Evolutionary conservation across 2,329 filamentous ascomycete genomes (phyloP).

Genomic region (Orbilia brochopaga): DNA sequence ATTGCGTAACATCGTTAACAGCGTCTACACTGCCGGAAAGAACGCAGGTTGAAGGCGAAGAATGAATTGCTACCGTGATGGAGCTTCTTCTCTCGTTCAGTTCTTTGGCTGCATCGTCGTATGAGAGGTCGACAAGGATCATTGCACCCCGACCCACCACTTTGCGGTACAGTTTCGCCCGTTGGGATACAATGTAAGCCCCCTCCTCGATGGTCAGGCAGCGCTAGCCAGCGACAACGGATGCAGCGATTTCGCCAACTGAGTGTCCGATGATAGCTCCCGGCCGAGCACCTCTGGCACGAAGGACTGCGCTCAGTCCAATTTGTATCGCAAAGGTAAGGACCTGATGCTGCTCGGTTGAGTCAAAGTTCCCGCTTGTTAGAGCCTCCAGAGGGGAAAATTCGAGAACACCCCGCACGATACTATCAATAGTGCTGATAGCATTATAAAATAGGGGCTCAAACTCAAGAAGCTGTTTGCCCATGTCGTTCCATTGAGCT

Average conservation of each 20-base stretch:
- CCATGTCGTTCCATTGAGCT: conserved; percentile 61
- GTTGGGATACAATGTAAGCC: conserved; percentile 56
- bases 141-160: conserved; percentile 53
- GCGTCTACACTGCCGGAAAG: no score
- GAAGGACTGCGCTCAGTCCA: conserved; percentile 56
- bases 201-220: conserved; percentile 58
- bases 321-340: conserved; percentile 58
- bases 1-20: no score
- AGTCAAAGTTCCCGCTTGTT: conserved; percentile 18
- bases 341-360: conserved; percentile 47
- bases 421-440: conserved; percentile 21
- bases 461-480: conserved; percentile 56
- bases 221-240: conserved; percentile 57
- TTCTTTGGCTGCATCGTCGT: no score
- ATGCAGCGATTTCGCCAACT: conserved; percentile 59
- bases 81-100: conserved; percentile 53
- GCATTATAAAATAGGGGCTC: conserved; percentile 23
- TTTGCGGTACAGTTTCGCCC: conserved; percentile 54
- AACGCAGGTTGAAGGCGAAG: conserved; percentile 57
- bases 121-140: conserved; percentile 57
- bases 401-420: conserved; percentile 10
- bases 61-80: conserved; percentile 57
- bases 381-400: conserved; percentile 30
- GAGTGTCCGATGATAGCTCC: conserved; percentile 60
- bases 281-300: conserved; percentile 56